phyloP scores from a whole-genome alignment of 1,284 basidiomycete species.

The Ustilago shanxiensis region DNA sequence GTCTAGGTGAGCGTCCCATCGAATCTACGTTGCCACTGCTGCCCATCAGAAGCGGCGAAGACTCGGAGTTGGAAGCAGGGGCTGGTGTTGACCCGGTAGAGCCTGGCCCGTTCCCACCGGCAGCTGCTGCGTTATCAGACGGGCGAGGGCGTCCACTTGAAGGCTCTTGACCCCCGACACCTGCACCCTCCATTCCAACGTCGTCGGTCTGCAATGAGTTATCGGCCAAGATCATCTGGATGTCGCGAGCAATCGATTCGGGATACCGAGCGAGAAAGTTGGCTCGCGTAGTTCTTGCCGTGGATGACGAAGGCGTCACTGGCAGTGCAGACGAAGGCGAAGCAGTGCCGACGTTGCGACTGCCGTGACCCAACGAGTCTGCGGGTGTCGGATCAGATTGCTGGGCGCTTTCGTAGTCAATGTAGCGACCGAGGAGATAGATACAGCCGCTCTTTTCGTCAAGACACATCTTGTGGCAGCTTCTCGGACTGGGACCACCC shows the following conservation, averaged over 20 bases:
- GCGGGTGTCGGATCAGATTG: conserved; percentile 25
- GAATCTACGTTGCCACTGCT: conserved; percentile 10
- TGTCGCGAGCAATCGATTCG: conserved; percentile 45
- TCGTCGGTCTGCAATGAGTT: conserved; percentile 28
- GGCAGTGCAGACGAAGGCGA: conserved; percentile 19
- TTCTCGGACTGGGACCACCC: conserved; percentile 78
- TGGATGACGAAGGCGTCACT: conserved; percentile 42
- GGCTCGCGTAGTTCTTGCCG: conserved; percentile 34
- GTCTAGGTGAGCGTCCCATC: conserved; percentile 27
- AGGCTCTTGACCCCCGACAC: conserved; percentile 12
- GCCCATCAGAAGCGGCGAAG: conserved; percentile 33
- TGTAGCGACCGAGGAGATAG: conserved; percentile 74
- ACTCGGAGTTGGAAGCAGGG: conserved; percentile 31
- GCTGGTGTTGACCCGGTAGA: conserved; percentile 27
- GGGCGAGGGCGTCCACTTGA: conserved; percentile 7
- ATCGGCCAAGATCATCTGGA: conserved; percentile 40
- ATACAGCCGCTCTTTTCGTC: conserved; percentile 79
- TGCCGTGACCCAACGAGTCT: conserved; percentile 26
- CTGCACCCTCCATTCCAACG: conserved; percentile 34
- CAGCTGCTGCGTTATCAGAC: not conserved
- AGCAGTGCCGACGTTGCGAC: conserved; percentile 10
- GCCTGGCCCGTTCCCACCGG: not conserved
- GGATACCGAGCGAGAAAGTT: conserved; percentile 44
- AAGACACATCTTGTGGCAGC: conserved; percentile 86
- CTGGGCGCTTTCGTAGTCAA: conserved; percentile 49